Percentiles rank a stretch among this genome's conserved stretches.
phyloP scores from a whole-genome alignment of 352 stramenopile genomes.

The Pythium plurisporium region DNA sequence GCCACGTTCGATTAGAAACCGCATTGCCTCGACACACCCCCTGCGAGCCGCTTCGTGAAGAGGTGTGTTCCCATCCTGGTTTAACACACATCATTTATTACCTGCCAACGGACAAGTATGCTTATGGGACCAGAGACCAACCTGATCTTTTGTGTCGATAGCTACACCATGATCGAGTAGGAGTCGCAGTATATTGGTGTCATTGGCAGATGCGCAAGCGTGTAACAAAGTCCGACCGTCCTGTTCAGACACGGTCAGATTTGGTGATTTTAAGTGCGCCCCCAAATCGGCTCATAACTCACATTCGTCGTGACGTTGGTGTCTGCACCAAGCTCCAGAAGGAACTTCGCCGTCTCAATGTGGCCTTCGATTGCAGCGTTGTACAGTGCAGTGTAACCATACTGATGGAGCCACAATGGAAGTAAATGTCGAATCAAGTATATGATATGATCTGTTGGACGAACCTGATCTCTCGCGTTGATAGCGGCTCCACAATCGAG shows the following conservation, averaged over 20 bases:
- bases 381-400: not conserved
- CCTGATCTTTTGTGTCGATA: not conserved
- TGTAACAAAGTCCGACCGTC: not conserved
- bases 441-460: too few relatives aligned
- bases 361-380: not conserved
- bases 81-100: not conserved
- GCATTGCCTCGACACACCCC: not conserved
- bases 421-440: too few relatives aligned
- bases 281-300: not conserved
- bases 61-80: not conserved
- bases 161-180: not conserved
- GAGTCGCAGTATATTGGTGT: not conserved
- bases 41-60: not conserved
- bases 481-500: too few relatives aligned
- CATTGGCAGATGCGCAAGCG: not conserved
- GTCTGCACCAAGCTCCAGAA: not conserved
- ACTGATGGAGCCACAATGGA: too few relatives aligned
- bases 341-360: not conserved
- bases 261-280: not conserved
- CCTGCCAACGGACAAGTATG: too few relatives aligned
- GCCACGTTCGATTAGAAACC: not conserved
- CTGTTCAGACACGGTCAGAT: not conserved
- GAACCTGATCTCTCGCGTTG: too few relatives aligned
- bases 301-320: not conserved
- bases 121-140: not conserved